phyloP scores from a whole-genome alignment of 768 basidiomycete genomes.

The Infundibulicybe gibba region DNA sequence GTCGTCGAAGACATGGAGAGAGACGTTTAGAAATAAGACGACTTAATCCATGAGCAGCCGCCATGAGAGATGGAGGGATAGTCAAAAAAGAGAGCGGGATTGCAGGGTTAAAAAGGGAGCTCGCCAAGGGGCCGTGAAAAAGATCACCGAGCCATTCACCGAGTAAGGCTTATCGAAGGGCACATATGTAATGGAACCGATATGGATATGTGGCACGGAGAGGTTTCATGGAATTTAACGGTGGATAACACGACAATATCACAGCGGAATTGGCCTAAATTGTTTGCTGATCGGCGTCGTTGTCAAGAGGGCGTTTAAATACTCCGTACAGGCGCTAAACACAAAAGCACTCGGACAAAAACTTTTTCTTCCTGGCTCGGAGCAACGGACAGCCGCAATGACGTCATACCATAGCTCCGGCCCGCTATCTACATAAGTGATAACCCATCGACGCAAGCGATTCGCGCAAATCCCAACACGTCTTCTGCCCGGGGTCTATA shows the following conservation, averaged over 20 bases:
- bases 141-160: slow-evolving; percentile 39
- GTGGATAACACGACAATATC: too few species aligned
- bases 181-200: background rate
- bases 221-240: too few species aligned
- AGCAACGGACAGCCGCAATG: slow-evolving; percentile 31
- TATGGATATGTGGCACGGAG: background rate
- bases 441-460: slow-evolving; percentile 52
- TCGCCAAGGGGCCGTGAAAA: slow-evolving; percentile 10
- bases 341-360: slow-evolving; percentile 25
- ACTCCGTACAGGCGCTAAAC: background rate
- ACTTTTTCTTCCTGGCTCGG: slow-evolving; percentile 40
- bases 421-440: slow-evolving; percentile 39
- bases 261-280: too few species aligned
- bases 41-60: background rate
- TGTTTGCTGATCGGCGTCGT: too few species aligned
- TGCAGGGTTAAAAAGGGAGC: slow-evolving; percentile 6
- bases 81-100: slow-evolving; percentile 3
- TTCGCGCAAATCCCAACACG: slow-evolving; percentile 50
- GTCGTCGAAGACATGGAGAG: slow-evolving; percentile 12
- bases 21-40: slow-evolving; percentile 1
- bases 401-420: slow-evolving; percentile 15
- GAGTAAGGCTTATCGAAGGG: slow-evolving; percentile 15
- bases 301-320: too few species aligned
- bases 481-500: slow-evolving; percentile 42
- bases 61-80: slow-evolving; percentile 18